These are phyloP conservation scores for Xylariomycetidae sp. DNA, from an alignment of 2,329 filamentous ascomycete species.

Conservation along the genomic window DNA sequence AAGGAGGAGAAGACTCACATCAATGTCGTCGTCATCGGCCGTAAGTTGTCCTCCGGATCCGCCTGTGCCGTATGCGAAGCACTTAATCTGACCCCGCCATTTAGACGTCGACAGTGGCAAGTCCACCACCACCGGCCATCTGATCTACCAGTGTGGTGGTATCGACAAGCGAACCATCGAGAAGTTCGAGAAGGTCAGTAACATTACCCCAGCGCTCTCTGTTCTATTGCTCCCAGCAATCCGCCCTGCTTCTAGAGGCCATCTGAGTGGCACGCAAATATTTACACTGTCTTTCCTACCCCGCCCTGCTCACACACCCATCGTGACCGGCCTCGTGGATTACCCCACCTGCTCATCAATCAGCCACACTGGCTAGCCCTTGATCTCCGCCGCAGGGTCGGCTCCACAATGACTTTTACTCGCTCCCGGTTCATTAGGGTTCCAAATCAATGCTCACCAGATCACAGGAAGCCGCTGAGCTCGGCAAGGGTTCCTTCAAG, in stretches of 20 bases:
- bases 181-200: constrained; percentile 99
- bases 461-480: constrained; percentile 90
- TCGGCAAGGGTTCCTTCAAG: constrained; percentile 99
- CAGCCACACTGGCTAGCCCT: no score
- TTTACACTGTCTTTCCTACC: no score
- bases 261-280: no score
- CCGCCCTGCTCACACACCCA: no score
- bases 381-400: no score
- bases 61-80: not conserved
- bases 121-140: constrained; percentile 60
- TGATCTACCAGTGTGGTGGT: constrained; percentile 99
- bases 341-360: no score
- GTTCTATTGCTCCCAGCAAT: constrained; percentile 7
- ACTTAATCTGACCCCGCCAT: constrained; percentile 8
- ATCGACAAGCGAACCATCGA: constrained; percentile 99
- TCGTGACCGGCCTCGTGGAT: no score
- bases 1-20: constrained; percentile 95
- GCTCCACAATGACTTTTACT: no score
- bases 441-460: no score
- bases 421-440: no score
- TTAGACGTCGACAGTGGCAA: constrained; percentile 45
- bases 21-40: constrained; percentile 91
- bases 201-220: no score
- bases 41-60: constrained; percentile 23
- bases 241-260: no score